Evolutionary conservation across 257 asterid genomes (phyloP).

Genomic region (Nicotiana tomentosiformis): DNA sequence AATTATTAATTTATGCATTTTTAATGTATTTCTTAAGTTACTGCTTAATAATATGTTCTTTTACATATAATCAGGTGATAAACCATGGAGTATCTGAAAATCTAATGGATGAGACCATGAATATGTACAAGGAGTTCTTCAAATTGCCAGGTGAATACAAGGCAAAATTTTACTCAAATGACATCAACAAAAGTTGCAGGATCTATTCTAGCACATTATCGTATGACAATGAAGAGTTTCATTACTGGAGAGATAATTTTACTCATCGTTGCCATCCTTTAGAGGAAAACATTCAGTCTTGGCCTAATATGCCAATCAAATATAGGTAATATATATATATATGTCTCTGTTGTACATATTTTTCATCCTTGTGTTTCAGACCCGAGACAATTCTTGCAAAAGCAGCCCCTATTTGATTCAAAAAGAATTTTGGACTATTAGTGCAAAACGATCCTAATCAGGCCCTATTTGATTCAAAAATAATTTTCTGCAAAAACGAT

Average conservation of each 20-base stretch:
- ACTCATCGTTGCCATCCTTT: conserved; percentile 53
- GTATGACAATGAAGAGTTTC: conserved; percentile 17
- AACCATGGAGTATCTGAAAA: conserved; percentile 44
- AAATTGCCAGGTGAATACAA: conserved; percentile 32
- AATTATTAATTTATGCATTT: no score
- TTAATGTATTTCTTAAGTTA: no score
- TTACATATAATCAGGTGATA: conserved; percentile 24
- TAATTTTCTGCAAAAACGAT: no score
- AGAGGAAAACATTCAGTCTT: conserved; percentile 36
- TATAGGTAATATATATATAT: not conserved
- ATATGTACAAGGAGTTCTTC: conserved; percentile 38
- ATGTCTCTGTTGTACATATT: no score
- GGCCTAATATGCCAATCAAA: conserved; percentile 49
- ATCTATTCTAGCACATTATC: conserved; percentile 26
- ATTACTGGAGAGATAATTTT: conserved; percentile 22
- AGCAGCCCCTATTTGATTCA: no score
- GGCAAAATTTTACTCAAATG: conserved; percentile 15
- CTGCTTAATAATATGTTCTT: not conserved
- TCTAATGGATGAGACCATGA: conserved; percentile 24
- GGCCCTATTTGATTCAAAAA: no score
- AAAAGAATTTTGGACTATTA: no score
- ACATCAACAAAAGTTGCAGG: conserved; percentile 34
- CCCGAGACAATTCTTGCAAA: no score
- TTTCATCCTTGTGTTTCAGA: no score
- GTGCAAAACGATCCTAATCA: no score